Evolutionary conservation across 1,284 basidiomycete genomes (phyloP).

Genomic region (Porodaedalea pini): DNA sequence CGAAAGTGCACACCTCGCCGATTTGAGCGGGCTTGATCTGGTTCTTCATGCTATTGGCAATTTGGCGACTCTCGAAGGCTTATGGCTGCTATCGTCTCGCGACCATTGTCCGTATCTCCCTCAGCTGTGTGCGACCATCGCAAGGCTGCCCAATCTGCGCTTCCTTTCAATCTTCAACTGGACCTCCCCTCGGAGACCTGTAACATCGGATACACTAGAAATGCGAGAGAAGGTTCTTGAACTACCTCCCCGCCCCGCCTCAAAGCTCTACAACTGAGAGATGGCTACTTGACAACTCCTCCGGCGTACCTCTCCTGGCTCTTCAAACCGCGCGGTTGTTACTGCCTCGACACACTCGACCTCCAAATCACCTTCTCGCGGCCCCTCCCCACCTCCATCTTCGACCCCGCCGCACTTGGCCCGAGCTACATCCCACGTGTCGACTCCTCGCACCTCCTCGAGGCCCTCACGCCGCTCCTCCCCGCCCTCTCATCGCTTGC

Average conservation of each 20-base stretch:
- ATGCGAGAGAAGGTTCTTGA: neutral
- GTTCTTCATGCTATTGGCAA: conserved; percentile 3
- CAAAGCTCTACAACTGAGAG: conserved; percentile 1
- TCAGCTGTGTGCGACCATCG: conserved; percentile 1
- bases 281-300: conserved; percentile 6
- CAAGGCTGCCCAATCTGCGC: conserved; percentile 4
- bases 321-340: conserved; percentile 9
- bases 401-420: neutral
- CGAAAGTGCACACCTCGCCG: conserved; percentile 7
- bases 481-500: neutral
- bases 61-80: conserved; percentile 6
- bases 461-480: conserved; percentile 2
- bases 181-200: conserved; percentile 1
- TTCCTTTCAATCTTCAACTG: conserved; percentile 11
- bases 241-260: conserved; percentile 2
- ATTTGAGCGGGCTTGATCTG: conserved; percentile 6
- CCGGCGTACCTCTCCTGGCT: conserved; percentile 13
- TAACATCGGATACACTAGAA: neutral
- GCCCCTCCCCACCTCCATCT: neutral
- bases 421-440: neutral
- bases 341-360: conserved; percentile 4
- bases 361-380: conserved; percentile 12
- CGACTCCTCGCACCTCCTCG: neutral
- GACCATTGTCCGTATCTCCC: conserved; percentile 12
- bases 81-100: conserved; percentile 6